Base-by-base conservation (phyloP, 768 basidiomycete species). In the Pulveroboletus sp. region DNA sequence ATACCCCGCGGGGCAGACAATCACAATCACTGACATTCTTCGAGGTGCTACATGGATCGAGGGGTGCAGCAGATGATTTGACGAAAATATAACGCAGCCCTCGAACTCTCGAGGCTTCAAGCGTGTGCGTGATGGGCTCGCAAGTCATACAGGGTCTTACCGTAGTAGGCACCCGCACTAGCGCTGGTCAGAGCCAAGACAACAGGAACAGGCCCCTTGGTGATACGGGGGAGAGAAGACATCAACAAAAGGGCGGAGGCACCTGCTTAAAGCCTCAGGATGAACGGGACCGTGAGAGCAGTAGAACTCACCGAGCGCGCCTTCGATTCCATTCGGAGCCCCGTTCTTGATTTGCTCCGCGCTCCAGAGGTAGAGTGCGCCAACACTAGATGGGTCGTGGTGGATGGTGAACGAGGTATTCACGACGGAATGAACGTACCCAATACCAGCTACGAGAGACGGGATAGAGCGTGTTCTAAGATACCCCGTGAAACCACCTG, bases 391-490 rank as follows among this genome's bases (percentile, higher is more conserved):
- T 54, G 1, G 7, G 24, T 27, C 24, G 37, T 37, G 17, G 44
- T 51, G 55, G 50, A 30, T 14, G 22, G 13, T 26, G 22, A 26
- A 14, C 14, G 6, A 26, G 19, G 30, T 6, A 20, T 3, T 13
- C 11, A 19, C 17, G 43, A 19, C 26, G 13, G 5, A 31, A 31
- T 30, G 46, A 43, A 65, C 82, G 36, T 58, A 91, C 89, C 84
- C 76, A 37, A 89, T 78, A 32, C 90, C 90, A 49, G 90, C 90
- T 17, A 92, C 80, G 35, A 93, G 65, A 12, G 91, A 92, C 6
- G 90, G 91, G 26, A 92, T 72, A 27, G 89, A 92, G 20, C 83
- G 79, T 51, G 83, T 87, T 57, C 79, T 75, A 7, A 73, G 79
- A 54, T 80, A 89, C 26, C 87, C 90, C 36, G 83, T 81, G 35